Conservation (phyloP, 495 filamentous ascomycete genomes). For the Penicillium lagena region DNA sequence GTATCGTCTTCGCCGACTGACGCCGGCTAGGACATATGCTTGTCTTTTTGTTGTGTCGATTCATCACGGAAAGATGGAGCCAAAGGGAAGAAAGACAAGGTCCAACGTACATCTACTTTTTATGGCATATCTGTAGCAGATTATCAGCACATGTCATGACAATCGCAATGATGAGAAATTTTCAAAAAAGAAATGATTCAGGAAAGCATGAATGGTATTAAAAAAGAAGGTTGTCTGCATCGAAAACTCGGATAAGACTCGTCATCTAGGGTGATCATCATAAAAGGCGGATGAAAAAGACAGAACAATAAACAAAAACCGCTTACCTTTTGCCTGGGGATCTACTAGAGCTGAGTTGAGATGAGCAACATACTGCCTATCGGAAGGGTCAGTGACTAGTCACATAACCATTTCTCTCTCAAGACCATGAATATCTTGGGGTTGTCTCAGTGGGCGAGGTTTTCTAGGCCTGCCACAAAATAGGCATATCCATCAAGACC, state of each 20-base stretch:
- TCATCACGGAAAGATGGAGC: constrained; percentile 37
- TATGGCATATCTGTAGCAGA: constrained; percentile 6
- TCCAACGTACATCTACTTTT: constrained; percentile 27
- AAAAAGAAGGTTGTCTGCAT: constrained; percentile 50
- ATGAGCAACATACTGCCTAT: constrained; percentile 7
- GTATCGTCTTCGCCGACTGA: constrained; percentile 42
- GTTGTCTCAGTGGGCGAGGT: constrained; percentile 94
- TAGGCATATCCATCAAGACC: constrained; percentile 81
- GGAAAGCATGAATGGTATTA: constrained; percentile 55
- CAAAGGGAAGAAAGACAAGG: constrained; percentile 5
- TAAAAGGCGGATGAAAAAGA: constrained; percentile 10
- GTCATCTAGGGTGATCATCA: constrained; percentile 56
- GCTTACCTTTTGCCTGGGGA: constrained; percentile 17
- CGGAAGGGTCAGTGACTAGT: constrained; percentile 26
- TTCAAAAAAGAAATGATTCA: constrained; percentile 24
- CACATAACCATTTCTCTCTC: constrained; percentile 8
- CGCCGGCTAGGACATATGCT: constrained; percentile 55
- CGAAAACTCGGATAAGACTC: constrained; percentile 58
- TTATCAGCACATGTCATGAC: constrained; percentile 18
- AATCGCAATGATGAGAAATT: constrained; percentile 6
- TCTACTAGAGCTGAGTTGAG: constrained; percentile 1
- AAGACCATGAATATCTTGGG: constrained; percentile 13
- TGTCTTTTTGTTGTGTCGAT: constrained; percentile 46
- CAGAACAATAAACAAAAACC: background rate
- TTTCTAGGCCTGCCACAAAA: constrained; percentile 99